phyloP scores from a whole-genome alignment of 169 alveolate genomes.

The Plasmodium vivax region DNA sequence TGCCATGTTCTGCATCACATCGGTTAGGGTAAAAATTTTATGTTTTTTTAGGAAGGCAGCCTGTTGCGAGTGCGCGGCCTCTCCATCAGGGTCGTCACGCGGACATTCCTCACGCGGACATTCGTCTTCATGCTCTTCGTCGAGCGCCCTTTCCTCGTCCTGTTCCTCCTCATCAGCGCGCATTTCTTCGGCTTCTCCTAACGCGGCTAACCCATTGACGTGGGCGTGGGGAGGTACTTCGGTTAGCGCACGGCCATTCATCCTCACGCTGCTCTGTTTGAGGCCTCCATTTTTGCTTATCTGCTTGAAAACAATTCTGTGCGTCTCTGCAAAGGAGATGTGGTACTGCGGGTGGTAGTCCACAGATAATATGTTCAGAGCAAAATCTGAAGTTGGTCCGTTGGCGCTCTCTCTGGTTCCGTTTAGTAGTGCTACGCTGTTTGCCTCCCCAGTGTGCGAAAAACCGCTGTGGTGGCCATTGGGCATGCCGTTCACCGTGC shows the following conservation, averaged over 20 bases:
- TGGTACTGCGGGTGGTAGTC: slow-evolving; percentile 65
- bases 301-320: slow-evolving; percentile 17
- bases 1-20: slow-evolving; percentile 35
- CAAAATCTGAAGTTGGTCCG: not conserved
- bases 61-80: not conserved
- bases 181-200: not conserved
- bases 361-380: slow-evolving; percentile 26
- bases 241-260: not conserved
- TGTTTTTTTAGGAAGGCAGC: not conserved
- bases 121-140: not conserved
- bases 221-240: not conserved
- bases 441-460: not conserved
- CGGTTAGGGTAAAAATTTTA: slow-evolving; percentile 21
- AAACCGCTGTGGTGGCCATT: not conserved
- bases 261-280: not conserved
- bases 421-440: not conserved
- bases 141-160: not conserved
- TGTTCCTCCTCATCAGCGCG: not conserved
- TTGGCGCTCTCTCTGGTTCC: not conserved
- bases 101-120: too few relatives aligned
- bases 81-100: not conserved
- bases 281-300: not conserved
- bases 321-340: slow-evolving; percentile 62
- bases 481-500: not conserved
- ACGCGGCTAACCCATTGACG: not conserved